Evolutionary conservation across 148 eudicot species (phyloP).

Genomic region (Bassia scoparia): DNA sequence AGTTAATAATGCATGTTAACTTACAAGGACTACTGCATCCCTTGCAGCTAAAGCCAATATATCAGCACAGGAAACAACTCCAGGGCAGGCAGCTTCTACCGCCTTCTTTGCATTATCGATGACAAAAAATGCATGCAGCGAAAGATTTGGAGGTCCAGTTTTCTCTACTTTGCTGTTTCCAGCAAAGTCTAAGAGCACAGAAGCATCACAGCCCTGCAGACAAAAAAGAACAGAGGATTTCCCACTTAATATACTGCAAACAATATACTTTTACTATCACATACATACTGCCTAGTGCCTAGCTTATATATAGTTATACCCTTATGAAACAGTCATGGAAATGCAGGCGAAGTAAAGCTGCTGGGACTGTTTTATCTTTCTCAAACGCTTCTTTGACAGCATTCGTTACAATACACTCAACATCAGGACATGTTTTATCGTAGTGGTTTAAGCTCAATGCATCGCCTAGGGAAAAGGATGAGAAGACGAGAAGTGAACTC

Average conservation of each 20-base stretch:
- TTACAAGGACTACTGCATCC: slow-evolving; percentile 72
- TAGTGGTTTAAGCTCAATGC: slow-evolving; percentile 65
- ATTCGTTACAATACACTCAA: slow-evolving; percentile 40
- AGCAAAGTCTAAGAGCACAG: slow-evolving; percentile 56
- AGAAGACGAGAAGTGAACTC: slow-evolving; percentile 32
- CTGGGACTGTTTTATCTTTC: slow-evolving; percentile 60
- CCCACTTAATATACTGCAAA: neutral
- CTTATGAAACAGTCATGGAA: slow-evolving; percentile 87
- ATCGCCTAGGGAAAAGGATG: slow-evolving; percentile 29
- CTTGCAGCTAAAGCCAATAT: slow-evolving; percentile 82
- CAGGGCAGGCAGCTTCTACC: slow-evolving; percentile 66
- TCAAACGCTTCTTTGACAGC: slow-evolving; percentile 38
- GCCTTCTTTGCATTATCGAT: slow-evolving; percentile 70
- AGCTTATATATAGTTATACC: slow-evolving; percentile 30
- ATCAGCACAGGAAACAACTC: slow-evolving; percentile 85
- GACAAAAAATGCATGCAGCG: slow-evolving; percentile 72
- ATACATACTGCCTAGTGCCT: too few relatives aligned
- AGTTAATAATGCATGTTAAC: slow-evolving; percentile 9
- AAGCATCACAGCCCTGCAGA: slow-evolving; percentile 82
- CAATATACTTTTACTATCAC: too few relatives aligned
- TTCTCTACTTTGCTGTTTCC: slow-evolving; percentile 61
- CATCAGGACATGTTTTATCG: slow-evolving; percentile 55
- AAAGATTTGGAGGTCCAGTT: slow-evolving; percentile 60
- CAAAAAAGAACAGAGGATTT: neutral
- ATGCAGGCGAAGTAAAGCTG: slow-evolving; percentile 80